Evolutionary conservation across 768 basidiomycete species (phyloP).

Genomic region (Tricholoma sp.): DNA sequence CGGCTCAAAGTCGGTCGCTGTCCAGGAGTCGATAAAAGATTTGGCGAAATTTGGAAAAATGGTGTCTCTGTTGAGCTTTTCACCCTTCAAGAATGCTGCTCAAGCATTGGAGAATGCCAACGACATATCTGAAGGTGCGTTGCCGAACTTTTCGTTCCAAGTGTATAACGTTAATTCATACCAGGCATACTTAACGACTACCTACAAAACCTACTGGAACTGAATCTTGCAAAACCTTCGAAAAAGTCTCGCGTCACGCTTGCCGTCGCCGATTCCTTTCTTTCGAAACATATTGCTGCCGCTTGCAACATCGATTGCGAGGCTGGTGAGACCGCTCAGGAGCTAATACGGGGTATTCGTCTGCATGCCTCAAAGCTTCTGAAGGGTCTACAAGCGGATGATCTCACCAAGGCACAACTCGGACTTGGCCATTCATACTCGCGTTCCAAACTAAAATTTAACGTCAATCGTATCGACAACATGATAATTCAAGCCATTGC

Average conservation of each 20-base stretch:
- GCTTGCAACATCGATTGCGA: conserved; percentile 73
- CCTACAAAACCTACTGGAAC: conserved; percentile 77
- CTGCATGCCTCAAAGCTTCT: conserved; percentile 87
- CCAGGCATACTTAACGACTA: conserved; percentile 85
- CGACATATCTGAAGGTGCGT: conserved; percentile 90
- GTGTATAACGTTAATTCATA: conserved; percentile 2
- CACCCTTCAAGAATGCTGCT: conserved; percentile 90
- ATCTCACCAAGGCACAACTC: conserved; percentile 90
- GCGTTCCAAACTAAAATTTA: conserved; percentile 96
- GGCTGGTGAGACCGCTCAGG: conserved; percentile 72
- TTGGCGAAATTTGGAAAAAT: conserved; percentile 87
- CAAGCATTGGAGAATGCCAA: conserved; percentile 95
- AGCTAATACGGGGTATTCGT: conserved; percentile 89
- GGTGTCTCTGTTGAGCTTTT: conserved; percentile 86
- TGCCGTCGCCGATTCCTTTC: conserved; percentile 68
- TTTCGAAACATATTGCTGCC: conserved; percentile 75
- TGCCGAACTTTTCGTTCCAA: neutral
- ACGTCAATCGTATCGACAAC: conserved; percentile 93
- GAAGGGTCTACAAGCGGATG: conserved; percentile 81
- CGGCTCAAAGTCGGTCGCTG: conserved; percentile 67
- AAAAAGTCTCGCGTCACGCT: conserved; percentile 67
- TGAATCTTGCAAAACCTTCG: conserved; percentile 76
- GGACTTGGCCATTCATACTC: conserved; percentile 98
- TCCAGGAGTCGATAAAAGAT: conserved; percentile 86
- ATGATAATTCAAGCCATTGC: conserved; percentile 99